Evolutionary conservation across 257 asterid species (phyloP).

Genomic region (Capsicum rhomboideum): DNA sequence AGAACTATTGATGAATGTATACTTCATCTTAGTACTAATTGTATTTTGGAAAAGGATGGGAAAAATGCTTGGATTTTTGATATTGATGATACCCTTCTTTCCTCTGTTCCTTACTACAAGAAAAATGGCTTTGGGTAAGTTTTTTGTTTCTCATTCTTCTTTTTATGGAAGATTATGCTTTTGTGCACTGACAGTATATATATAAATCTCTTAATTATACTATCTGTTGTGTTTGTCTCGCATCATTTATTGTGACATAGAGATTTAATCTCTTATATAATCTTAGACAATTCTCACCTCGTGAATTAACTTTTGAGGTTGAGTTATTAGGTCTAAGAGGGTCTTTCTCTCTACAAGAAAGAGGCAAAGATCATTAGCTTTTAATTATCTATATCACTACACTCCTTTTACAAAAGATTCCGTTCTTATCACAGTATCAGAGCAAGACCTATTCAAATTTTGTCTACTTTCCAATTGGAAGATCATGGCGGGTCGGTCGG

Average conservation of each 20-base stretch:
- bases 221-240: not conserved
- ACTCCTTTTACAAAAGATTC: not conserved
- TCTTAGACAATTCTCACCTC: not conserved
- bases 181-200: not conserved
- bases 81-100: slow-evolving; percentile 69
- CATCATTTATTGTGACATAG: not conserved
- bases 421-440: not conserved
- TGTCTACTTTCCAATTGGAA: not conserved
- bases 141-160: not conserved
- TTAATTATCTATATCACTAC: not conserved
- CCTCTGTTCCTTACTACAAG: slow-evolving; percentile 68
- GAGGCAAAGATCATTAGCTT: not conserved
- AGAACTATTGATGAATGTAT: slow-evolving; percentile 46
- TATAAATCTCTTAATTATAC: not conserved
- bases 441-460: not conserved
- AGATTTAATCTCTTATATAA: too few relatives aligned
- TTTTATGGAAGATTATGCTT: not conserved
- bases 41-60: slow-evolving; percentile 51
- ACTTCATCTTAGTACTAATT: slow-evolving; percentile 35
- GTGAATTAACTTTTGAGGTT: not conserved
- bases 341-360: not conserved
- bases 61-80: slow-evolving; percentile 67
- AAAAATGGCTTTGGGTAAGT: slow-evolving; percentile 61
- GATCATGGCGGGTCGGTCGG: not conserved
- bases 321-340: not conserved